Base-by-base conservation (phyloP, 1,139 yeast genomes). In the Diutina pseudorugosa region DNA sequence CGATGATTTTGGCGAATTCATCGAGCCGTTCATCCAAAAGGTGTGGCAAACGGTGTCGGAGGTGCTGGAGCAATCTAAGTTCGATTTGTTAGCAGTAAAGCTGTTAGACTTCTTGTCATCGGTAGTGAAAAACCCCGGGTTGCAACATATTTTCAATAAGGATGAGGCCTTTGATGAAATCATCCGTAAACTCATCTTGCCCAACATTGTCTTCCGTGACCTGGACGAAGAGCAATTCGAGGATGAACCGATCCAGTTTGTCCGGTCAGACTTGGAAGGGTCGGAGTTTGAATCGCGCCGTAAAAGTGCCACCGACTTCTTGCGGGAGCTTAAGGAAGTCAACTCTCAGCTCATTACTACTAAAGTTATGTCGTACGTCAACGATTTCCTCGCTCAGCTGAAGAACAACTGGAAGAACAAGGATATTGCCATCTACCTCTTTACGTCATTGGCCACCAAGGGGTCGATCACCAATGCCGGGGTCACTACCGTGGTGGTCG, bases 161-260 rank as follows among this genome's bases (percentile, higher is more conserved):
- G 91, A 85, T 56, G 72, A 71, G 19, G 83, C 91, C 4, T 73
- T 91, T 61, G 80, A 81, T 59, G 90, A 86, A 62, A 80, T 94
- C 52, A 80, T 91, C 12, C 88, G 85, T 61, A 85, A 85, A 59
- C 85, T 93, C 57, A 82, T 94, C 52, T 73, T 94, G 56, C 98
- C 98, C 44, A 94, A 93, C 64, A 82, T 91, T 61, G 79, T 83
- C 20, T 76, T 93, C 61, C 84, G 93, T 63, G 91, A 85, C 54
- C 76, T 85, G 5, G 99, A 94, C 64, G 90, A 89, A 61, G 98
- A 94, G 65, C 67, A 83, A 58, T 93, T 94, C 67, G 98, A 93
- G 68, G 98, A 94, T 67, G 98, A 94, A 63, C 98, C 98, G 44
- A 85, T 93, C 52, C 94, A 88, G 61, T 94, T 76, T 63, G 93